Evolutionary conservation across 352 stramenopile species (phyloP).

Genomic region (Phytopythium chamaehyphon): DNA sequence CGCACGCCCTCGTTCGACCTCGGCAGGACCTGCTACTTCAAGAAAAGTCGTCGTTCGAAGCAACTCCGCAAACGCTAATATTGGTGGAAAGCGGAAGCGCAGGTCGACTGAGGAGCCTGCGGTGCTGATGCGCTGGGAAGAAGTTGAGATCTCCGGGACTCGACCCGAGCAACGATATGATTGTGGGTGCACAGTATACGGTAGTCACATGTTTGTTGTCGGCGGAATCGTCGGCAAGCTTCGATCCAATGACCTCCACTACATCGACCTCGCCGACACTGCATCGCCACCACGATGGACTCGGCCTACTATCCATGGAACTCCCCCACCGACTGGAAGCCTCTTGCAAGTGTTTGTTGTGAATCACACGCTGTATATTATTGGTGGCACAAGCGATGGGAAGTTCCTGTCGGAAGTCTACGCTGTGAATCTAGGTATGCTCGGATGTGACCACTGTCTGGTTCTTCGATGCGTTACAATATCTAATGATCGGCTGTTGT

Average conservation of each 20-base stretch:
- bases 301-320: slow-evolving; percentile 27
- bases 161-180: slow-evolving; percentile 44
- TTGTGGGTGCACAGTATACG: slow-evolving; percentile 42
- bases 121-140: slow-evolving; percentile 29
- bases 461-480: too few relatives aligned
- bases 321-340: slow-evolving; percentile 30
- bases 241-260: slow-evolving; percentile 46
- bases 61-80: neutral
- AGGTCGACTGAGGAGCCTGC: slow-evolving; percentile 27
- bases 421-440: slow-evolving; percentile 45
- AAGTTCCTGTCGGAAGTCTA: slow-evolving; percentile 61
- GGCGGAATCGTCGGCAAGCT: slow-evolving; percentile 55
- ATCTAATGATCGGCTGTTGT: neutral
- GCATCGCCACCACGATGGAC: slow-evolving; percentile 21
- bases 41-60: slow-evolving; percentile 2
- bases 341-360: slow-evolving; percentile 56
- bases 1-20: neutral
- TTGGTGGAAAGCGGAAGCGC: slow-evolving; percentile 15
- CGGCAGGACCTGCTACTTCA: slow-evolving; percentile 1
- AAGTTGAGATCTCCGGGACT: slow-evolving; percentile 20
- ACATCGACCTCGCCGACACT: slow-evolving; percentile 28
- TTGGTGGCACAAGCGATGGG: slow-evolving; percentile 51
- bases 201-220: slow-evolving; percentile 43
- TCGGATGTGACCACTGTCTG: neutral
- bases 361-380: slow-evolving; percentile 39